Conservation (phyloP, 202 grass and related monocot species). For the Musa balbisiana region DNA sequence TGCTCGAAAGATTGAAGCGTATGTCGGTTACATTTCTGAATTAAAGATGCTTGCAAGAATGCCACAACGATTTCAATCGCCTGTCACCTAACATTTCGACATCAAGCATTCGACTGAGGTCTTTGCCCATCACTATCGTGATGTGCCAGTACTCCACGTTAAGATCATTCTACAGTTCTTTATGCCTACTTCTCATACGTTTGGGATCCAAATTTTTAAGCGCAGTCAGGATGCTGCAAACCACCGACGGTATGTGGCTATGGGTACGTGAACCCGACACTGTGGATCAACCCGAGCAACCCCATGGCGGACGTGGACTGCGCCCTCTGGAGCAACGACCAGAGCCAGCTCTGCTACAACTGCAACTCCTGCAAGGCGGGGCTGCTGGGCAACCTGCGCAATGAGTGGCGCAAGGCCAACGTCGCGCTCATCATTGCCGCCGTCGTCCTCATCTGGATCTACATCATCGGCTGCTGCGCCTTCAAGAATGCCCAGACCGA, state of each 20-base stretch:
- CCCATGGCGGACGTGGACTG: not conserved
- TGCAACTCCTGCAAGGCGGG: constrained; percentile 4
- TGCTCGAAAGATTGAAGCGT: not conserved
- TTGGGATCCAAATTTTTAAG: not conserved
- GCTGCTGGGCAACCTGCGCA: not conserved
- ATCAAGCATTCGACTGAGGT: too few species aligned
- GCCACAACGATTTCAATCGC: too few species aligned
- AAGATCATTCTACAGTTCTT: not conserved
- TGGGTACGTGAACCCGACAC: not conserved
- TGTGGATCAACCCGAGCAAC: constrained; percentile 1
- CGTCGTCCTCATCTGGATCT: not conserved
- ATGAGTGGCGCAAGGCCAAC: constrained; percentile 4
- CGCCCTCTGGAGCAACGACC: constrained; percentile 4
- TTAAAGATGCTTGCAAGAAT: too few species aligned
- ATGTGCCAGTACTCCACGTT: too few species aligned
- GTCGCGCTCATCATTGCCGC: not conserved
- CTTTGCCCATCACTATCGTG: too few species aligned
- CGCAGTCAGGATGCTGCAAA: constrained; percentile 9
- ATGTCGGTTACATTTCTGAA: too few species aligned
- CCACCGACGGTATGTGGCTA: not conserved
- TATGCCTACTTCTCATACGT: not conserved
- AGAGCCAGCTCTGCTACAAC: not conserved
- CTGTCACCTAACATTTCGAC: too few species aligned
- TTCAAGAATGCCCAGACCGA: not conserved
- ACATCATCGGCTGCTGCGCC: constrained; percentile 3